phyloP scores from a whole-genome alignment of 164 flowering plant genomes.

The Cinnamomum chago region DNA sequence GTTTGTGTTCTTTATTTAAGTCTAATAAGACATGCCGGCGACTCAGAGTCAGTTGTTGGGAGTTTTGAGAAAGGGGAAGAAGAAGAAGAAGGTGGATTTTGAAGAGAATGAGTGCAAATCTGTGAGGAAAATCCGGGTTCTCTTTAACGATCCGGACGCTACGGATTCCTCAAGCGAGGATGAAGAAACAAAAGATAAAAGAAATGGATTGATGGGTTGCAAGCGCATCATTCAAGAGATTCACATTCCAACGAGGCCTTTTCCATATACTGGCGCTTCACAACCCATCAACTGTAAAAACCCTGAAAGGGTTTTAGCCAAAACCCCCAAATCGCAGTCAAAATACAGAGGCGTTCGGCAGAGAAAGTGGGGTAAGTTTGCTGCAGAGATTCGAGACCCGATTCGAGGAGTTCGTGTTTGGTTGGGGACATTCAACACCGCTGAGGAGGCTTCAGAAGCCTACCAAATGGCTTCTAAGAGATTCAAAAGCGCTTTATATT shows the following conservation, averaged over 20 bases:
- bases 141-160: slow-evolving; percentile 68
- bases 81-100: neutral
- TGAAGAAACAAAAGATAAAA: slow-evolving; percentile 18
- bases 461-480: slow-evolving; percentile 43
- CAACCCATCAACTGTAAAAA: slow-evolving; percentile 40
- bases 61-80: neutral
- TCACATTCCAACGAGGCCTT: slow-evolving; percentile 21
- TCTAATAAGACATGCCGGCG: slow-evolving; percentile 27
- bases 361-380: slow-evolving; percentile 95
- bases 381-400: slow-evolving; percentile 91
- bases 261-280: slow-evolving; percentile 22
- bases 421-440: slow-evolving; percentile 84
- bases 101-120: slow-evolving; percentile 7
- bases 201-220: slow-evolving; percentile 2
- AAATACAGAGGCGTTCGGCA: slow-evolving; percentile 64
- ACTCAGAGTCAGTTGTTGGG: slow-evolving; percentile 19
- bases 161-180: slow-evolving; percentile 77
- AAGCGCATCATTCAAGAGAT: slow-evolving; percentile 52
- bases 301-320: slow-evolving; percentile 17
- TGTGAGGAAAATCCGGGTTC: slow-evolving; percentile 52
- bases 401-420: slow-evolving; percentile 49
- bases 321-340: slow-evolving; percentile 10
- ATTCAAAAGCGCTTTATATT: slow-evolving; percentile 7
- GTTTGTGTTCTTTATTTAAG: slow-evolving; percentile 3
- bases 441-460: slow-evolving; percentile 71